A percentile compares a stretch with the other conserved stretches of the same genome.
Evolutionary conservation across 805 yeast species (phyloP).

Genomic region (Brettanomyces naardenensis): DNA sequence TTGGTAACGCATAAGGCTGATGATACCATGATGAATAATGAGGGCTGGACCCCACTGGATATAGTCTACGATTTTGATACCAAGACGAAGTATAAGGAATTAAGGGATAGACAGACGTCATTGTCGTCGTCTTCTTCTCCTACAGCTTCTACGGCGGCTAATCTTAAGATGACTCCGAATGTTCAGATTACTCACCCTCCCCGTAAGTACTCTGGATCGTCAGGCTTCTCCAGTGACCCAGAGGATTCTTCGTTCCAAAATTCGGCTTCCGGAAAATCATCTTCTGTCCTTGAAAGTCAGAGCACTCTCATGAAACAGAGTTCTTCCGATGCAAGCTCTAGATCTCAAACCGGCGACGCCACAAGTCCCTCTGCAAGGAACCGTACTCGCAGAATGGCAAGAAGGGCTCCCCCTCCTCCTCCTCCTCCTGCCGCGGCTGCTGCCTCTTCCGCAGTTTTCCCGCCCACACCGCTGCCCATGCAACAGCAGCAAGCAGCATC

Average conservation of each 20-base stretch:
- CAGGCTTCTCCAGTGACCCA: conserved; percentile 10
- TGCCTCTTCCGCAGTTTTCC: too few species aligned
- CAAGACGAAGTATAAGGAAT: conserved; percentile 31
- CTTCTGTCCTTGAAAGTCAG: background rate
- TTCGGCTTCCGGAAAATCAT: background rate
- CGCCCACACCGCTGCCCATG: too few species aligned
- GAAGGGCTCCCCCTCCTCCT: background rate
- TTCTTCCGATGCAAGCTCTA: conserved; percentile 1
- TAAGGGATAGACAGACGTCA: conserved; percentile 16
- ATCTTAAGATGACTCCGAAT: too few species aligned
- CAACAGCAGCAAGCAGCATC: too few species aligned
- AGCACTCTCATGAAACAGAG: background rate
- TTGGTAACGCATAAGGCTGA: conserved; percentile 44
- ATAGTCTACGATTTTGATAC: conserved; percentile 48
- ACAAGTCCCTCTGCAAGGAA: background rate
- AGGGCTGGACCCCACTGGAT: conserved; percentile 63
- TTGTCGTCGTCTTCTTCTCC: background rate
- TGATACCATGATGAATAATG: conserved; percentile 38
- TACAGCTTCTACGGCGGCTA: too few species aligned
- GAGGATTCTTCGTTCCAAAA: conserved; percentile 3
- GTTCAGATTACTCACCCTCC: too few species aligned
- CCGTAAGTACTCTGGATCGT: conserved; percentile 15
- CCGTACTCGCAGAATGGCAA: background rate
- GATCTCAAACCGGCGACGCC: too few species aligned
- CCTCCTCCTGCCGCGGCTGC: too few species aligned